Conservation (phyloP, 2,329 filamentous ascomycete genomes). For the Penicillium aurantiogriseum region DNA sequence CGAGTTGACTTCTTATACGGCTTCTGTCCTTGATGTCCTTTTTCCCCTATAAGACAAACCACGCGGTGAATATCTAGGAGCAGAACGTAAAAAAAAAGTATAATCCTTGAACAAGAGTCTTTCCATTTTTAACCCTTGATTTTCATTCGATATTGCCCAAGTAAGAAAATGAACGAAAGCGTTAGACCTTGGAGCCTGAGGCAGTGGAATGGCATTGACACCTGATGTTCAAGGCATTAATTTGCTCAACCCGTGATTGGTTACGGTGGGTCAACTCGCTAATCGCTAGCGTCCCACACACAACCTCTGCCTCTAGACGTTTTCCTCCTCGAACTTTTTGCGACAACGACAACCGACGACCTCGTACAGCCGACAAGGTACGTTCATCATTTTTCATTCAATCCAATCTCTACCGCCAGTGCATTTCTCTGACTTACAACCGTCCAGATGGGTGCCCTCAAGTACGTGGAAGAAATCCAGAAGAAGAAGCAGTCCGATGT, state of each 20-base stretch:
- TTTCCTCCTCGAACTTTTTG: slow-evolving; percentile 38
- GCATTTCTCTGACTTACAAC: slow-evolving; percentile 20
- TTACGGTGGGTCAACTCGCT: slow-evolving; percentile 27
- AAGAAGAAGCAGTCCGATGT: slow-evolving; percentile 99
- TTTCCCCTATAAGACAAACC: background rate
- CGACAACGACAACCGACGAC: slow-evolving; percentile 47
- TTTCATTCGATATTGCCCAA: background rate
- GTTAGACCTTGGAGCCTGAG: slow-evolving; percentile 3
- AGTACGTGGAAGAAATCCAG: slow-evolving; percentile 99
- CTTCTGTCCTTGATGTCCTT: background rate
- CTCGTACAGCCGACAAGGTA: slow-evolving; percentile 47
- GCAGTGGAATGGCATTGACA: background rate
- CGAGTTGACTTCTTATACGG: background rate
- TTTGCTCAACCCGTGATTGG: too few species aligned
- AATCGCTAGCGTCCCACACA: slow-evolving; percentile 47
- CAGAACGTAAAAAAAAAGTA: background rate
- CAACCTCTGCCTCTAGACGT: slow-evolving; percentile 32
- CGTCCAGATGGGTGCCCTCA: slow-evolving; percentile 93
- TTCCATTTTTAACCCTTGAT: background rate
- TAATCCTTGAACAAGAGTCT: background rate
- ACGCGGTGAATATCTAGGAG: background rate
- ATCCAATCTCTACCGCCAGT: slow-evolving; percentile 3
- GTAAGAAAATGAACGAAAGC: background rate
- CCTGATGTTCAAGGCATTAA: slow-evolving; percentile 14
- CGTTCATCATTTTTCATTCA: slow-evolving; percentile 17